Base-by-base conservation (phyloP, 2,329 filamentous ascomycete species). In the Diplodia sapinea region DNA sequence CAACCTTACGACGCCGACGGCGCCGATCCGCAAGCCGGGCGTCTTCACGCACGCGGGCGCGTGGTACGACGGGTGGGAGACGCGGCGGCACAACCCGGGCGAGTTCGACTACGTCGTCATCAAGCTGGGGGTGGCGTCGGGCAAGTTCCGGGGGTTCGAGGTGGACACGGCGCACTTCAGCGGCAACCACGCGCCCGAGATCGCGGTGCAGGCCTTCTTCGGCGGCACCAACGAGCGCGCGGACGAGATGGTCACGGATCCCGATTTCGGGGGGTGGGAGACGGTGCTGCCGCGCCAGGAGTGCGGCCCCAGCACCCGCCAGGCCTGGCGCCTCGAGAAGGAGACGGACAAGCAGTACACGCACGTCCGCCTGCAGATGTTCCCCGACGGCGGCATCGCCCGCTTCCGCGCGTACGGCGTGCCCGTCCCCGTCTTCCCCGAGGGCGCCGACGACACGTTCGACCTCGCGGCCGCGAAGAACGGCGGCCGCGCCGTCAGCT, bases 361-460 rank as follows among this genome's bases (percentile, higher is more conserved):
- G 0, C 91, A 95, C 76, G 90, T 94, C 50, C 83, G 91, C 40
- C 82, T 95, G 66, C 91, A 92, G 77, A 94, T 94, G 92, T 94
- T 92, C 75, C 91, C 92, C 0, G 92, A 95, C 74, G 92, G 92
- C 59, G 92, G 92, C 59, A 94, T 95, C 73, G 91, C 91, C 49
- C 83, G 92, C 63, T 94, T 94, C 81, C 85, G 91, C 26, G 85
- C 94, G 1, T 94, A 90, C 74, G 92, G 92, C 6, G 85, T 88
- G 69, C 91, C 90, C 1, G 86, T 93, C 1, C 91, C 91, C 4
- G 89, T 94, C 1, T 92, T 94, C 74, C 91, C 91, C 1, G 82
- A 86, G 31, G 86, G 91, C 73, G 80, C 82, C 31, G 83, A 86
- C 7, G 88, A 86, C 68, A 82, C 92, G 23, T 87, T 94, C 70